Percentiles rank a stretch among this genome's conserved stretches.
These are phyloP conservation scores for Rhododendron kiyosumense DNA, from an alignment of 148 eudicot genomes.

Conservation along the genomic window DNA sequence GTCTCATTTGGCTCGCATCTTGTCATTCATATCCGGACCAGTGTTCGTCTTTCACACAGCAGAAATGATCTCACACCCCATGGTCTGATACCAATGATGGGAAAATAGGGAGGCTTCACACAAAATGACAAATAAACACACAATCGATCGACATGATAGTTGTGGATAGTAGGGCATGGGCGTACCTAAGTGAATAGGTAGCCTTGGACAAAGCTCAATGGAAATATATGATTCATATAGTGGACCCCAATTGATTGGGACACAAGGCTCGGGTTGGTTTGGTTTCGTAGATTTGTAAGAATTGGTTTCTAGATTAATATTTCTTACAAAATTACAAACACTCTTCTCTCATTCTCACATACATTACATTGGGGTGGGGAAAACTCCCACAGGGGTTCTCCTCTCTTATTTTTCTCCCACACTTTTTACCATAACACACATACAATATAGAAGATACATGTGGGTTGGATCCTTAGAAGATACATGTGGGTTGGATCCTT, in stretches of 20 bases:
- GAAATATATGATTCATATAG: no score
- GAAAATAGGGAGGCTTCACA: background rate
- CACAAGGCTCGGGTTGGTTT: background rate
- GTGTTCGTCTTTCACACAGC: background rate
- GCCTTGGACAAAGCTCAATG: no score
- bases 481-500: background rate
- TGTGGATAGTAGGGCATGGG: background rate
- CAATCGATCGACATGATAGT: background rate
- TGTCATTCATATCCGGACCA: background rate
- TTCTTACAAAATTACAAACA: no score
- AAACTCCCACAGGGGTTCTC: background rate
- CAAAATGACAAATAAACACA: background rate
- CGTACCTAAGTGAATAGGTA: no score
- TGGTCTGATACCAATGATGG: background rate
- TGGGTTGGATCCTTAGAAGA: background rate
- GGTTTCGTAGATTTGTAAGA: no score
- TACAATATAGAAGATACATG: background rate
- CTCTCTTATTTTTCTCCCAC: background rate
- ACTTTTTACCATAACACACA: background rate
- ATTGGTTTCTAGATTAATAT: no score
- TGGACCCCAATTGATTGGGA: no score
- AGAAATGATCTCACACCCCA: background rate
- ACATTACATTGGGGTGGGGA: background rate
- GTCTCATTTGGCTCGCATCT: background rate
- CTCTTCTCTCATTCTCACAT: background rate